Base-by-base conservation (phyloP, 495 filamentous ascomycete genomes). In the Penicilliopsis zonata region DNA sequence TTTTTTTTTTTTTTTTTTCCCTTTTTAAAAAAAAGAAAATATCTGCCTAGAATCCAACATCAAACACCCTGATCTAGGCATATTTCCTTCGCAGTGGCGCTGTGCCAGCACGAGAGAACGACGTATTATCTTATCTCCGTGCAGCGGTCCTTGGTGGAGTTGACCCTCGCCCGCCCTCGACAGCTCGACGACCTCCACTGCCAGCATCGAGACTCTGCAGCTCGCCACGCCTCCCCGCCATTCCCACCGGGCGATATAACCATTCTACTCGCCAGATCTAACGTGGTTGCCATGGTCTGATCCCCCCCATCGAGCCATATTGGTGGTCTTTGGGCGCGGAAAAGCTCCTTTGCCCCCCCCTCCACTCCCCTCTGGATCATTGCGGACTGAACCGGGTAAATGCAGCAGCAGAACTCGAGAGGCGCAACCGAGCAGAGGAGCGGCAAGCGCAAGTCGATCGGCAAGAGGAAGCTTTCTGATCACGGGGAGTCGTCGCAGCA, bases 401-500 rank as follows among this genome's bases (percentile, higher is more conserved):
- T 66, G 62, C 59, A 56, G 55, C 59, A 56, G 55, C 55, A 57
- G 45, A 53, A 52, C 35, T 44, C 56, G 36, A 59, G 46, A 46
- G 52, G 46, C 50, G 48, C 57, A 43, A 52, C 50, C 52, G 60
- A 63, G 41, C 55, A 58, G 47, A 51, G 53, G 50, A 62, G 56
- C 57, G 59, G 60, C 52, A 66, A 66, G 53, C 59, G 59, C 49
- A 61, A 61, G 44, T 55, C 52, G 35, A 54, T 43, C 46, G 57
- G 53, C 43, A 69, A 67, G 43, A 63, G 61, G 42, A 67, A 64
- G 53, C 51, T 57, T 35, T 41, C 57, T 39, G 55, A 61, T 44
- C 53, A 56, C 42, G 57, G 46, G 43, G 54, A 55, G 33, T 37
- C 41, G 36, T 26, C 29, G 36, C 52, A 53, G 35, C 57, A 49